Conservation (phyloP, 768 basidiomycete genomes). For the Suillus placidus region DNA sequence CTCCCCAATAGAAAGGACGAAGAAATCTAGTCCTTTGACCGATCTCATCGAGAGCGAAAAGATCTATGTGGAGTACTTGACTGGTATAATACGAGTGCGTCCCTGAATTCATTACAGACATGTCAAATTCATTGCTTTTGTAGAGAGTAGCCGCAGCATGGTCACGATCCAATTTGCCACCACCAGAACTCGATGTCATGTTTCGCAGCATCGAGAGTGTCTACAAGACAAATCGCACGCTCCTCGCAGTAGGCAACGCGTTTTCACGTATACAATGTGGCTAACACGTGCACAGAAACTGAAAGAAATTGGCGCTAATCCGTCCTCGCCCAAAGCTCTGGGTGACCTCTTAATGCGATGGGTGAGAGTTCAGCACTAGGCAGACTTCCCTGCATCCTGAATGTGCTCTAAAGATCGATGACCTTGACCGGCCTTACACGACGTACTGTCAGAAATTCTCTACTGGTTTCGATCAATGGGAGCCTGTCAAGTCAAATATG, state of each 20-base stretch:
- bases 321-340: constrained; percentile 89
- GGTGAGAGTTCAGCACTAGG: constrained; percentile 54
- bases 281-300: constrained; percentile 64
- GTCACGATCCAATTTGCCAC: constrained; percentile 94
- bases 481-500: constrained; percentile 74
- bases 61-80: constrained; percentile 86
- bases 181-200: constrained; percentile 88
- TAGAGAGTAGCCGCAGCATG: constrained; percentile 98
- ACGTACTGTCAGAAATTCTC: constrained; percentile 74
- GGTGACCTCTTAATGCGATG: constrained; percentile 97
- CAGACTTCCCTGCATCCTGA: constrained; percentile 8
- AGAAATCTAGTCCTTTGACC: constrained; percentile 77
- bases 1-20: constrained; percentile 49
- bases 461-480: constrained; percentile 82
- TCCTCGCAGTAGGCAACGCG: constrained; percentile 59
- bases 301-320: constrained; percentile 91
- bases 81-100: constrained; percentile 87
- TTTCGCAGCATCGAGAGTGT: constrained; percentile 92
- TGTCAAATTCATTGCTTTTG: constrained; percentile 16
- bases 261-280: constrained; percentile 1
- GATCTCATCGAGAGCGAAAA: constrained; percentile 97
- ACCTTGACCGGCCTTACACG: constrained; percentile 85
- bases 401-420: constrained; percentile 69
- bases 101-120: constrained; percentile 9
- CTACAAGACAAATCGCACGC: constrained; percentile 86